Conservation (phyloP, 2,329 filamentous ascomycete species). For the Colletotrichum chrysophilum region DNA sequence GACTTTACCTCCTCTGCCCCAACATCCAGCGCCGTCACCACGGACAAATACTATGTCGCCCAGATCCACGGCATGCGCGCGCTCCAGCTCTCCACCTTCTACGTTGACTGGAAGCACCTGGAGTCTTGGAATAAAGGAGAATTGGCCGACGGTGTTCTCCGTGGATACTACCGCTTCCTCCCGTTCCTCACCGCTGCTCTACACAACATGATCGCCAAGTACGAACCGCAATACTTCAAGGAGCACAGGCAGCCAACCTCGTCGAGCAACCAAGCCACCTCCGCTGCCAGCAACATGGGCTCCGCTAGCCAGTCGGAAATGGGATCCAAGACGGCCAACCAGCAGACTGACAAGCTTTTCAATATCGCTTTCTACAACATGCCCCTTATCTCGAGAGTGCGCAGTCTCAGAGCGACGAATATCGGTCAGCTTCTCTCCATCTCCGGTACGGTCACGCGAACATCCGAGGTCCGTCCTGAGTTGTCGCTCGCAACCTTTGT, state of each 20-base stretch:
- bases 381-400: constrained; percentile 83
- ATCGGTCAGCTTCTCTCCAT: constrained; percentile 95
- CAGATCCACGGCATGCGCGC: constrained; percentile 80
- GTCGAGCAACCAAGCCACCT: constrained; percentile 73
- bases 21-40: constrained; percentile 72
- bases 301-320: constrained; percentile 69
- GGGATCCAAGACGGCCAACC: constrained; percentile 80
- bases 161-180: constrained; percentile 92
- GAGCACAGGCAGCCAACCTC: constrained; percentile 87
- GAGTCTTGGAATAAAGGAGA: constrained; percentile 78
- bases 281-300: constrained; percentile 67
- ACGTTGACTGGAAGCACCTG: constrained; percentile 87
- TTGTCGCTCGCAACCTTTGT: constrained; percentile 90
- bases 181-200: constrained; percentile 89
- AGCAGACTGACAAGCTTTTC: constrained; percentile 97
- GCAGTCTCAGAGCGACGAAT: constrained; percentile 84
- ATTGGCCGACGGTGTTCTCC: constrained; percentile 84
- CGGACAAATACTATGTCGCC: constrained; percentile 84
- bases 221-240: constrained; percentile 92
- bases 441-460: constrained; percentile 94
- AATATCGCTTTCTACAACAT: constrained; percentile 92
- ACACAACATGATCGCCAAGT: constrained; percentile 92
- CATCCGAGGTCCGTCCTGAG: constrained; percentile 95
- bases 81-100: constrained; percentile 82
- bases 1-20: constrained; percentile 69